A percentile compares a stretch with the other conserved stretches of the same genome.
Evolutionary conservation across 768 basidiomycete species (phyloP).

Genomic region (Rhizopogon vinicolor): DNA sequence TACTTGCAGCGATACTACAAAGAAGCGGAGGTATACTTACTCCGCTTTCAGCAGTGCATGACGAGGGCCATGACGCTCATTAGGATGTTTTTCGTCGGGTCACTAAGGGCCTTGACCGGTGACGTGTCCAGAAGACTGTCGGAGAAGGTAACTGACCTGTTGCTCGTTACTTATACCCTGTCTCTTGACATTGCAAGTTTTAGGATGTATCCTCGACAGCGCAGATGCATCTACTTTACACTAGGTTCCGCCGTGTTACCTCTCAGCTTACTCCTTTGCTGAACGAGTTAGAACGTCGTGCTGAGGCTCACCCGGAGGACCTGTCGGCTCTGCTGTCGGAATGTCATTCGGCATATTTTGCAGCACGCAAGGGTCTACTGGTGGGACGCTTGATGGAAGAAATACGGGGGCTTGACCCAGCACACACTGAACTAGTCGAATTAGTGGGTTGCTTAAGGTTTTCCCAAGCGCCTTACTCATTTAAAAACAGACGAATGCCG

Average conservation of each 20-base stretch:
- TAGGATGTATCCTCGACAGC: conserved; percentile 79
- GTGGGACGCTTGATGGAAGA: conserved; percentile 74
- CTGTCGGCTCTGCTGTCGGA: conserved; percentile 75
- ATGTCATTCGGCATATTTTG: conserved; percentile 84
- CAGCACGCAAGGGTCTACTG: conserved; percentile 65
- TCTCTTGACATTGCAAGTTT: conserved; percentile 2
- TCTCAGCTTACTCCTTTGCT: conserved; percentile 72
- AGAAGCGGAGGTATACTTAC: conserved; percentile 91
- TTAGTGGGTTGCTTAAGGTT: conserved; percentile 43
- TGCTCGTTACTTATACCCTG: neutral
- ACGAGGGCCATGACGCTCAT: conserved; percentile 97
- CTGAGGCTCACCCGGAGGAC: conserved; percentile 75
- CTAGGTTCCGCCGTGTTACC: conserved; percentile 76
- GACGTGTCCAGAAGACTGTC: conserved; percentile 74
- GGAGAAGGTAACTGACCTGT: conserved; percentile 52
- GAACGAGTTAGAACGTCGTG: conserved; percentile 80
- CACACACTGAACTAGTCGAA: conserved; percentile 79
- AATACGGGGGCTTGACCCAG: conserved; percentile 77
- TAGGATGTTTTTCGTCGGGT: conserved; percentile 93
- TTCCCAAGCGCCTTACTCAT: neutral
- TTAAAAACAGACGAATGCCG: conserved; percentile 68
- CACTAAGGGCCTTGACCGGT: conserved; percentile 68
- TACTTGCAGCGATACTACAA: conserved; percentile 72
- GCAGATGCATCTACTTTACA: conserved; percentile 82
- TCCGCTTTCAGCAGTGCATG: conserved; percentile 98